Evolutionary conservation across 75 land plant species (phyloP), one percentile per base, ranked within the genome.

Genomic region (Pinus taeda): DNA sequence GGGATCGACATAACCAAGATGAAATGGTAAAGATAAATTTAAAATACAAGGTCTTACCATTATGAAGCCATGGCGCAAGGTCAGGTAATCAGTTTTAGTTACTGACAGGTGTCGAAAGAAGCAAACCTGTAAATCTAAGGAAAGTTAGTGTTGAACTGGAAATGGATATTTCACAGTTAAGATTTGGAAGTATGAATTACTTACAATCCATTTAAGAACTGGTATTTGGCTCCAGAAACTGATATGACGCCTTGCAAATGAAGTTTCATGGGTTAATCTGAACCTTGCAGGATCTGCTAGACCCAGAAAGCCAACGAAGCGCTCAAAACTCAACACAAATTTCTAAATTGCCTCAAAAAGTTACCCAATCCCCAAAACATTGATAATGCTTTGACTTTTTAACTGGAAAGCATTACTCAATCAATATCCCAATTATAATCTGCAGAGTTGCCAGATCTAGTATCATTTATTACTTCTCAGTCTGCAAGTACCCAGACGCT

Each of bases 1-100:
- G 4, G 59, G 63, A 3, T 22, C 17, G 14, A 55, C 49, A 36
- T 21, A 66, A 8, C 15, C 33, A 64, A 18, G 37, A 17, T 62
- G 13, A 62, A 8, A 39, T 33, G 20, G 11, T 0, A 12, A 37
- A 65, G 33, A 26, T 33, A 56, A 17, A 33, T 8, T 65, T 57
- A 56, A 42, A 6, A 4, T 42, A 42, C 6, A 4, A 42, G 6
- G 82, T 12, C 77, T 75, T 76, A 88, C 93, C 45, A 55, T 64
- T n/a, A 93, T 84, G 87, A 93, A 93, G 29, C 95, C 93, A 82
- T 86, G 84, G 33, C 95, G 87, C 20, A 93, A 84, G 70, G 88
- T 86, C 17, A 86, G 37, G 73, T 93, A 93, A 73, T 93, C 95
- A 33, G 79, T 82, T 80, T 75, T 84, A 22, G 78, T 81, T 0